Percentiles rank a stretch among this genome's conserved stretches.
phyloP scores from a whole-genome alignment of 306 rosid species.

The Bauhinia variegata region DNA sequence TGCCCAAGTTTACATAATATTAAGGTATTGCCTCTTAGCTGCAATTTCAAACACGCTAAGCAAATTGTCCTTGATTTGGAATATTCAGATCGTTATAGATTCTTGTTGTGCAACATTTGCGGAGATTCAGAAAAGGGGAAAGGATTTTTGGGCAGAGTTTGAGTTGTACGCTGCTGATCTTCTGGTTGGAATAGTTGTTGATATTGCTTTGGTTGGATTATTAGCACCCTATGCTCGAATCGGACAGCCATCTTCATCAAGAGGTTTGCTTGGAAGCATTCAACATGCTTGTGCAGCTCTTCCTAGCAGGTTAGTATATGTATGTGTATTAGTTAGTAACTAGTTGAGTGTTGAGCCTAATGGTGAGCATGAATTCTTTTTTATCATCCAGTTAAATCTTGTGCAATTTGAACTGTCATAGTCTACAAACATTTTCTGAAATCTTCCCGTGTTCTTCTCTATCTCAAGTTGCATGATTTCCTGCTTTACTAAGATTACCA shows the following conservation, averaged over 20 bases:
- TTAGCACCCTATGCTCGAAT: conserved; percentile 92
- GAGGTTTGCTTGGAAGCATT: conserved; percentile 75
- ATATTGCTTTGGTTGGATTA: conserved; percentile 86
- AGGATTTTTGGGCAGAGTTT: conserved; percentile 88
- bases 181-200: conserved; percentile 86
- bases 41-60: neutral
- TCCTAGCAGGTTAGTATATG: conserved; percentile 82
- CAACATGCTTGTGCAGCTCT: conserved; percentile 74
- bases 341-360: neutral
- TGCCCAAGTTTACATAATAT: neutral
- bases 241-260: conserved; percentile 65
- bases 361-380: conserved; percentile 14
- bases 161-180: conserved; percentile 93
- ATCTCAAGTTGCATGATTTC: neutral
- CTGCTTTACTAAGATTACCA: neutral
- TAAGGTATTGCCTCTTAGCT: no score
- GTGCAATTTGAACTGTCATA: neutral
- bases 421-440: neutral
- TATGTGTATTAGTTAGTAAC: neutral
- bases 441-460: neutral
- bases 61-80: conserved; percentile 22
- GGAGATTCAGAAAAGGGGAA: conserved; percentile 87
- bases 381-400: neutral
- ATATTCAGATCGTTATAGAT: conserved; percentile 82
- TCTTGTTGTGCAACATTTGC: conserved; percentile 97